Base-by-base conservation (phyloP, 768 basidiomycete species). In the Termitomyces heimii region DNA sequence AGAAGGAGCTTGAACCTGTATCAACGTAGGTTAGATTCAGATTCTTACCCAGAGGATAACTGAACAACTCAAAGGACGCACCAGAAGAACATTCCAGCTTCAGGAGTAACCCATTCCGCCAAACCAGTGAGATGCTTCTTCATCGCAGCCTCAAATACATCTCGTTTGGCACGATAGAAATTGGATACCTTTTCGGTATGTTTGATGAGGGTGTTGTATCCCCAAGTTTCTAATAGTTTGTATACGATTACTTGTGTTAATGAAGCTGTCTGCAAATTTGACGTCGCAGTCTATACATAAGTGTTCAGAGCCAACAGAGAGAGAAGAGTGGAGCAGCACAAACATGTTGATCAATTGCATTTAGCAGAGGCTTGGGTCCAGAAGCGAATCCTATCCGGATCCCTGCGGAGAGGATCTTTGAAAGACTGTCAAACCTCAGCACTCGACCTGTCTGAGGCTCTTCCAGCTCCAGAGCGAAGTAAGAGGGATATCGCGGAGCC, bases 21-120 rank as follows among this genome's bases (percentile, higher is more conserved):
- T 20, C 40, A n/a, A 46, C 29, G 20, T 14, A 32, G 28, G 42
- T 49, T 9, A 47, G 35, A 31, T 22, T 8, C 7, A n/a, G n/a
- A 26, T 28, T 18, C 20, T n/a, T 49, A 7, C 22, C 35, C 20
- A 28, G 46, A 13, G 16, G 7, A 20, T 24, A 8, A 64, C 24
- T 5, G 22, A 2, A 24, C 7, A 55, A 54, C 65, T 68, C 56
- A 42, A 32, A 20, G 5, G 66, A 74, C 84, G 10, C 49, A 82
- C 88, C 90, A 94, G 68, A 91, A 83, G 75, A 94, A 95, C 90
- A 95, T 91, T 55, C 89, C 87, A n/a, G 87, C 82, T 63, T 84
- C 81, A 5, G 89, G 89, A 0, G 74, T 68, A 42, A 67, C 72
- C 86, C 85, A 88, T 70, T 86, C 82, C 16, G 83, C 92, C 39